These are phyloP conservation scores for Thalassiosira oceanica DNA, from an alignment of 352 stramenopile genomes.

Conservation along the genomic window DNA sequence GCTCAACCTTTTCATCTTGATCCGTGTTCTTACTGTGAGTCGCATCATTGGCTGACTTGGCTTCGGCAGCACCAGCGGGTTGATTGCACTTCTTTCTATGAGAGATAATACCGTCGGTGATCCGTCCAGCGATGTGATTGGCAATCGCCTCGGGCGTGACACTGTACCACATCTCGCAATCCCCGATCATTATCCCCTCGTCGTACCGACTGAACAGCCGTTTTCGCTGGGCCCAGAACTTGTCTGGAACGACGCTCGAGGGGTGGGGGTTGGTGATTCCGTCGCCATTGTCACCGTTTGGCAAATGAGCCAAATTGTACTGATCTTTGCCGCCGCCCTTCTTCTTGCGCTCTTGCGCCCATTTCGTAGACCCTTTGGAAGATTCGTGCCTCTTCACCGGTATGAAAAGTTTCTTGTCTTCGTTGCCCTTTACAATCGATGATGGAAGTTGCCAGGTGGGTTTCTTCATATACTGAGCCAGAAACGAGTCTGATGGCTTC, in stretches of 20 bases:
- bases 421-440: constrained; percentile 8
- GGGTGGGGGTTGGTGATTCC: constrained; percentile 69
- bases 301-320: constrained; percentile 29
- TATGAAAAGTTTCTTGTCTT: constrained; percentile 42
- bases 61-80: not conserved
- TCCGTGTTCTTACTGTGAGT: not conserved
- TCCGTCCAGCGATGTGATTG: constrained; percentile 61
- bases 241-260: constrained; percentile 47
- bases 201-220: constrained; percentile 77
- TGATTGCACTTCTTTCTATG: no score
- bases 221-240: constrained; percentile 74
- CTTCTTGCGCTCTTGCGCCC: constrained; percentile 21
- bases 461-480: not conserved
- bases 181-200: constrained; percentile 72
- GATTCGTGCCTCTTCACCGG: constrained; percentile 28
- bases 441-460: constrained; percentile 9
- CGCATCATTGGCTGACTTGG: not conserved
- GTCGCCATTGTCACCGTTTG: constrained; percentile 70
- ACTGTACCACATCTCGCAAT: constrained; percentile 69
- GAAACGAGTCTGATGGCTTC: constrained; percentile 7
- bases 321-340: not conserved
- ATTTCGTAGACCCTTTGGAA: constrained; percentile 34
- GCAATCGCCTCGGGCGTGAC: constrained; percentile 79
- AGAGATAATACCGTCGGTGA: constrained; percentile 9
- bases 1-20: no score